Base-by-base conservation (phyloP, 345 rosid genomes). In the Populus deltoides region DNA sequence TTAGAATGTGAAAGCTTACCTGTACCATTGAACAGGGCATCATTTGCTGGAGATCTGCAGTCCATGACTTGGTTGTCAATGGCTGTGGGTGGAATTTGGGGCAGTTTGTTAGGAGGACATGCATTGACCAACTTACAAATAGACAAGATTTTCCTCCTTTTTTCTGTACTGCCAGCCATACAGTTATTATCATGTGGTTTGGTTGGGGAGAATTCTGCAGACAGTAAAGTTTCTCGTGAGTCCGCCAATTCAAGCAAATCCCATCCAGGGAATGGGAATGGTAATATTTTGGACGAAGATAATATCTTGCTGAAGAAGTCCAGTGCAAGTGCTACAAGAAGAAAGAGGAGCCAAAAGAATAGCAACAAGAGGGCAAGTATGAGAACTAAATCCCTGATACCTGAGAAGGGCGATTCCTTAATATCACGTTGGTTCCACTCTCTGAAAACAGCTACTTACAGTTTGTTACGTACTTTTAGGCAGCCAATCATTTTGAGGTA, bases 21-120 rank as follows among this genome's bases (percentile, higher is more conserved):
- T 13, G 29, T 73, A 36, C 25, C 22, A n/a, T 79, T 79, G 31
- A 66, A 68, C 94, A 93, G 98, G 91, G 86, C 97, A 31, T 84
- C 91, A 33, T 96, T 90, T 88, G 91, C 99, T 79, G 99, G 97
- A 82, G 99, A 96, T 83, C 94, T 96, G 66, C 98, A 96, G 88
- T 91, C 98, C 11, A 62, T 92, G 24, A 93, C 98, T 63, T 93
- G 98, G 98, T 81, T 90, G 74, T 85, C 98, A 43, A 93, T 96
- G 95, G 98, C 99, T 53, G 78, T 91, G 75, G 98, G 99, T 7
- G 99, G 97, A 81, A 85, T 94, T 72, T 93, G 90, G 47, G 97
- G 99, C 81, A 93, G 97, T 86, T 66, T 96, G 75, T 83, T 94
- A 41, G 97, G 97, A 79, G 98, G 99, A 82, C 90, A 88, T 83